Evolutionary conservation across 2,329 filamentous ascomycete species (phyloP), one percentile per base, ranked within the genome.

Genomic region (Ascochyta koolunga): DNA sequence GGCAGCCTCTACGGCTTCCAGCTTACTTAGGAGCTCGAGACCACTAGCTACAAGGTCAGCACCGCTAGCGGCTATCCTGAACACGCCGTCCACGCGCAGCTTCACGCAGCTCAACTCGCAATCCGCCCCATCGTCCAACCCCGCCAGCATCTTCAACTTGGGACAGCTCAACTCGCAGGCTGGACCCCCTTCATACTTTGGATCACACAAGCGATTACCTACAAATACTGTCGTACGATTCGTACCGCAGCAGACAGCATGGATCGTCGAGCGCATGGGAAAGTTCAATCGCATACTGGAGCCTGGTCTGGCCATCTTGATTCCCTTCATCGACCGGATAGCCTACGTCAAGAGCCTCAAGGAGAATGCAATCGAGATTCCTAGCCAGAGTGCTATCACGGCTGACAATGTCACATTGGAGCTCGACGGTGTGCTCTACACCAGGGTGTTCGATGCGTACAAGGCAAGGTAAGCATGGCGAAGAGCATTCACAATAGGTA

Each of bases 211-310:
- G 38, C 77, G 81, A 19, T 82, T 97, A 46, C 95, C 95, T 24
- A 90, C 93, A 65, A 99, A 99, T 78, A 99, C 95, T 4, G 82
- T 99, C 59, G 82, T 99, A 67, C 91, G 93, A 56, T 99, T 98
- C 77, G 95, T 99, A 36, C 95, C 95, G n/a, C 95, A 99, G 78
- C 95, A 99, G 81, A 98, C 93, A 67, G 95, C 95, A 76, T 99
- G 95, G 95, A 93, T 99, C 55, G 95, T 99, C 52, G 95, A 99
- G 84, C 93, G 95, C 72, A 99, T 99, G 95, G 95, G 95, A 69
- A 95, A 93, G 78, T 99, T 96, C 80, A 89, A 91, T 78, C 86
- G 93, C 56, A 97, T 99, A 69, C 81, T 99, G 44, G 86, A 97
- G 68, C 95, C 95, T 3, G 95, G 95, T 52, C 82, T 99, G 58